Evolutionary conservation across 805 yeast genomes (phyloP).

Genomic region (Yamadazyma laniorum): DNA sequence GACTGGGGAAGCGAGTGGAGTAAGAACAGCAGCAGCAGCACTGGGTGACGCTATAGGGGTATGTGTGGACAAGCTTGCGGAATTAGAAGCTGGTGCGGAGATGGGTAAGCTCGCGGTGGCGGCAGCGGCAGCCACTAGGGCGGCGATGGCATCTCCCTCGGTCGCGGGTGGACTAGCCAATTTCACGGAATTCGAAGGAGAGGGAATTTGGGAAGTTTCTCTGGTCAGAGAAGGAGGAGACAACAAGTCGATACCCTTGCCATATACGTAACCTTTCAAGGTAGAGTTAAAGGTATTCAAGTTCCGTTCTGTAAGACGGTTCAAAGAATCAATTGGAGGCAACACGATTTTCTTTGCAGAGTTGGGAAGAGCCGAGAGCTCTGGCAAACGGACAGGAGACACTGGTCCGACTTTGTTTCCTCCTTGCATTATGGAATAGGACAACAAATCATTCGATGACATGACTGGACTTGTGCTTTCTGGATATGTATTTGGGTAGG

Average conservation of each 20-base stretch:
- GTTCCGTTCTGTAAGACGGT: conserved; percentile 15
- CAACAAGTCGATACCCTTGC: not conserved
- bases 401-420: conserved; percentile 13
- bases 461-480: no score
- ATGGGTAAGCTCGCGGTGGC: not conserved
- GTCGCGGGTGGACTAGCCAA: not conserved
- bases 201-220: not conserved
- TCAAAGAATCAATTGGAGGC: conserved; percentile 13
- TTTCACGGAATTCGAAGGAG: conserved; percentile 7
- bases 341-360: conserved; percentile 10
- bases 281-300: conserved; percentile 4
- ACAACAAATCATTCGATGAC: conserved; percentile 34
- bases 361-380: conserved; percentile 1
- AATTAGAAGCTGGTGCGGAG: not conserved
- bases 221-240: not conserved
- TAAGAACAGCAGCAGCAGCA: not conserved
- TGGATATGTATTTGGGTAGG: no score
- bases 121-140: conserved; percentile 8
- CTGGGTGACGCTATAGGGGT: not conserved
- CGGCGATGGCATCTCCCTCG: conserved; percentile 3
- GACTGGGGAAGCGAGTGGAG: not conserved
- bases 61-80: not conserved
- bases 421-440: conserved; percentile 39
- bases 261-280: not conserved
- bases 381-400: conserved; percentile 5